Evolutionary conservation across 176 grass and related monocot species (phyloP), one percentile per base, ranked within the genome.

Genomic region (Chrysopogon serrulatus): DNA sequence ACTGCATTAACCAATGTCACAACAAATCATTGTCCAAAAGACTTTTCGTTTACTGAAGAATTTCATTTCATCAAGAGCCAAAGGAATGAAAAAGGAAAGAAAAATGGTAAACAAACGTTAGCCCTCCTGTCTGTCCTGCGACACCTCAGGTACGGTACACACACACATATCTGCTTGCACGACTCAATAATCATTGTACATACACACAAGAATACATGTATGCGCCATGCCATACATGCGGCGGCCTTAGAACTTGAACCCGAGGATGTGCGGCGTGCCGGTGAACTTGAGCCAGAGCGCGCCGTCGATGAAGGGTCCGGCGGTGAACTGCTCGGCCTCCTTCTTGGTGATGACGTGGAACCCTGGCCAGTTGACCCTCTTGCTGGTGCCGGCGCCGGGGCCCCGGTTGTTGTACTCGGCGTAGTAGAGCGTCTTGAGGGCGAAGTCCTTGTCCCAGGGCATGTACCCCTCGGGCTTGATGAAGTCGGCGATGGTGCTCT

Each of bases 351-450:
- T 85, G 76, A 97, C 78, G 27, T 64, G 94, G 85, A 81, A 97
- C 0, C 91, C 94, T 0, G 84, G 87, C 94, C 94, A 97, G 15
- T 30, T 97, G 31, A 97, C 94, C 62, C 94, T 85, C 80, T 71
- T 71, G 70, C 82, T 89, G 40, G 84, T 90, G 57, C 81, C 86
- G 15, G 94, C 87, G 15, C 94, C 94, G 3, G 91, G 87, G 1
- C 94, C 94, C 5, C 86, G 79, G 84, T 97, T 97, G 53, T 44
- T 79, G 82, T 85, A 97, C 90, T 96, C 94, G 14, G 91, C 94
- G 85, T 87, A 96, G 81, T 83, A 93, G 72, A 93, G 82, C 31
- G 94, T 96, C 61, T 96, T 87, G 39, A 89, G 23, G 6, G 8
- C 94, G 71, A 87, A 87, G 42, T 85, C 62, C 3, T 81, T 80